A percentile compares a stretch with the other conserved stretches of the same genome.
Conservation (phyloP, 2,329 filamentous ascomycete species). For the Colletotrichum trifolii region DNA sequence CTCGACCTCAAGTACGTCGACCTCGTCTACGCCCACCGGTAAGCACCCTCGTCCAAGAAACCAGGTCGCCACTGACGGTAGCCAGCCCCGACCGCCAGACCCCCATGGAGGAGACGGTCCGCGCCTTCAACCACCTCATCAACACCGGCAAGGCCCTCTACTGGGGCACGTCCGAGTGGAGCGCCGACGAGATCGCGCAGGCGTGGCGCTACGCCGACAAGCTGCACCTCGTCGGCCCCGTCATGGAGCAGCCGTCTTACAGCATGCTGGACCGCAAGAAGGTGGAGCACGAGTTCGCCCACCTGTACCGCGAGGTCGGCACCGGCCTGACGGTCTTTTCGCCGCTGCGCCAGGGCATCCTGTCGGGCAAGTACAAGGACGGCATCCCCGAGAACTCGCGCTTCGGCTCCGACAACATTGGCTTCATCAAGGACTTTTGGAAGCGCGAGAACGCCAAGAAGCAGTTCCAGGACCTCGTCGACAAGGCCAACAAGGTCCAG, state of each 20-base stretch:
- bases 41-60: not conserved
- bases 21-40: slow-evolving; percentile 74
- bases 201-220: slow-evolving; percentile 71
- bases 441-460: slow-evolving; percentile 60
- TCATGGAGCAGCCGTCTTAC: slow-evolving; percentile 76
- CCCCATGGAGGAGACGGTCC: slow-evolving; percentile 77
- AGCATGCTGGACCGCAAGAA: slow-evolving; percentile 71
- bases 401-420: slow-evolving; percentile 64
- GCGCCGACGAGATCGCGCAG: slow-evolving; percentile 71
- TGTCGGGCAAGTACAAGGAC: slow-evolving; percentile 76
- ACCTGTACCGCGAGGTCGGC: slow-evolving; percentile 69
- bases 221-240: slow-evolving; percentile 69
- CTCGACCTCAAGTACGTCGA: slow-evolving; percentile 72
- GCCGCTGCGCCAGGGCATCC: slow-evolving; percentile 66
- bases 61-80: not conserved
- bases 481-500: slow-evolving; percentile 69
- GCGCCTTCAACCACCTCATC: slow-evolving; percentile 78
- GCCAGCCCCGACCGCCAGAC: slow-evolving; percentile 68
- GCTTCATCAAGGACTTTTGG: slow-evolving; percentile 66
- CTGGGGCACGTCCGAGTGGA: slow-evolving; percentile 78
- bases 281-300: slow-evolving; percentile 72
- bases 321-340: slow-evolving; percentile 73
- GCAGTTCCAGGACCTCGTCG: slow-evolving; percentile 65
- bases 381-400: slow-evolving; percentile 70
- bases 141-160: slow-evolving; percentile 75